Evolutionary conservation across 805 yeast species (phyloP), one percentile per base, ranked within the genome.

Genomic region (Kodamaea kakaduensis): DNA sequence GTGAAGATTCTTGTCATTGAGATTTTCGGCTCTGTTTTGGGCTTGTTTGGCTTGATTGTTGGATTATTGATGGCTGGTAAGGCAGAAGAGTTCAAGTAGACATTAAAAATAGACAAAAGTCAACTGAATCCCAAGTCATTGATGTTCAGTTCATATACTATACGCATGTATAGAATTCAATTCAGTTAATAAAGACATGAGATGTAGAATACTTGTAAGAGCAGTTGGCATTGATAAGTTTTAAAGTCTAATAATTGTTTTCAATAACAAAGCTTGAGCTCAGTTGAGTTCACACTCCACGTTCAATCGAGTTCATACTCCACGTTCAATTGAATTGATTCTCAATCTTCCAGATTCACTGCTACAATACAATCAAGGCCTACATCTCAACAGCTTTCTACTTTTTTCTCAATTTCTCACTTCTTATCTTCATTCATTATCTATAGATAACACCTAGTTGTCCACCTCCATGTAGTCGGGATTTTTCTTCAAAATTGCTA

Each of bases 31-130:
- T 84, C 95, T 15, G 95, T 93, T 23, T 72, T 93, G 58, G 98
- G 98, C 30, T 77, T 93, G 48, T 84, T 93, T 58, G 98, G 97
- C 20, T 79, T 93, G 49, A 93, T 93, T 67, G 96, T 93, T 36
- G 98, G 98, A 31, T 76, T 93, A 51, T 75, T 93, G 61, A 93
- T 93, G 97, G 93, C 97, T 27, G 94, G 86, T 46, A 90, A 87
- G 63, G 97, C 97, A 20, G 78, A 71, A 37, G 97, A 90, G 56
- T 87, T 89, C 61, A 68, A 78, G 56, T 84, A 62, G 59, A 24
- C 24, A 19, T 21, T 19, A 17, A 19, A 19, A 32, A 31, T 31
- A 23, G 27, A 31, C 12, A 14, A 17, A n/a, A 13, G 26, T 7
- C 9, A 16, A 9, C 12, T 12, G 16, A 24, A 24, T 24, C 14